phyloP scores from a whole-genome alignment of 2,329 filamentous ascomycete species.

The Dactylellina parvicollis region DNA sequence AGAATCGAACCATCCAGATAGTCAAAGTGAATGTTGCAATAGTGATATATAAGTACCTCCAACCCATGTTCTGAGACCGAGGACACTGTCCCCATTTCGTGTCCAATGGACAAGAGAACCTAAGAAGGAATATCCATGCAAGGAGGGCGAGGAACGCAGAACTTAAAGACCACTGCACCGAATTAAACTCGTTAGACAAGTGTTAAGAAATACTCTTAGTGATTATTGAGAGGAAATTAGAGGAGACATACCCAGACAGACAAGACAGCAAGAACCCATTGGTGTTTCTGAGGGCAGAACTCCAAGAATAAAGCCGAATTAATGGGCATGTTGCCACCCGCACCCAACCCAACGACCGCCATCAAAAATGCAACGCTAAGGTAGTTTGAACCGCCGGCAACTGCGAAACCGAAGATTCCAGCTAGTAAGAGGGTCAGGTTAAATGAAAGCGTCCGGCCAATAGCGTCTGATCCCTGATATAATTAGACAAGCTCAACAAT shows the following conservation, averaged over 20 bases:
- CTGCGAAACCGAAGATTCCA: constrained; percentile 75
- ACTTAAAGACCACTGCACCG: constrained; percentile 81
- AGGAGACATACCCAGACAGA: constrained; percentile 36
- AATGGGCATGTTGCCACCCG: constrained; percentile 69
- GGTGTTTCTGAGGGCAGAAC: constrained; percentile 69
- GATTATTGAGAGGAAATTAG: not conserved
- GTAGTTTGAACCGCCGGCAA: constrained; percentile 75
- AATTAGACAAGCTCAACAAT: constrained; percentile 58
- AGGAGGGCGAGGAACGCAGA: constrained; percentile 77
- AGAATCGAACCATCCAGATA: constrained; percentile 64
- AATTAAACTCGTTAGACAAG: constrained; percentile 61
- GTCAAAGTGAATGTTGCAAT: constrained; percentile 64
- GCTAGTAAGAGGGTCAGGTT: constrained; percentile 80
- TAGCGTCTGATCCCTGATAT: constrained; percentile 81
- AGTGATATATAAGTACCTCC: constrained; percentile 65
- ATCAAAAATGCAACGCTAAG: constrained; percentile 74
- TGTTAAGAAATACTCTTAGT: constrained; percentile 59
- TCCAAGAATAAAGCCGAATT: constrained; percentile 71
- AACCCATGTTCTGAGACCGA: constrained; percentile 65
- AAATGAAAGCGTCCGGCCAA: constrained; percentile 78
- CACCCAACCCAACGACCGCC: constrained; percentile 75
- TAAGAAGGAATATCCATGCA: constrained; percentile 64
- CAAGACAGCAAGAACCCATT: constrained; percentile 70
- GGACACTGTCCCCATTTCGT: constrained; percentile 61
- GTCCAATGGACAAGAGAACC: constrained; percentile 61